Percentiles rank a stretch among this genome's conserved stretches.
phyloP scores from a whole-genome alignment of 2,329 filamentous ascomycete genomes.

The Neonectria neomacrospora region DNA sequence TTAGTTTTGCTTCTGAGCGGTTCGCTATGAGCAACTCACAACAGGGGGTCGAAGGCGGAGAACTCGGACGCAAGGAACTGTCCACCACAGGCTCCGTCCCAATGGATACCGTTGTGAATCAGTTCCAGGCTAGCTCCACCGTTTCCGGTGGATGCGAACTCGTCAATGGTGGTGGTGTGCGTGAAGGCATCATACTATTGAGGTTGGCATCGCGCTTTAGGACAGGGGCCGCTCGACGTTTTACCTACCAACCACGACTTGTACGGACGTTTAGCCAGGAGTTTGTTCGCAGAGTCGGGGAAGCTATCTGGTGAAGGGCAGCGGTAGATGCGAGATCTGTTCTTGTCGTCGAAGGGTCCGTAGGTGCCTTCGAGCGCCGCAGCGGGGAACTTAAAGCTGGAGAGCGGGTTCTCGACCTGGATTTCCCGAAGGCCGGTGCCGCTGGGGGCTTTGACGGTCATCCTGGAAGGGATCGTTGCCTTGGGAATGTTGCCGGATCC shows the following conservation, averaged over 20 bases:
- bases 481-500: constrained; percentile 56
- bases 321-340: constrained; percentile 53
- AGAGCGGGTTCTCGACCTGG: constrained; percentile 63
- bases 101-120: constrained; percentile 57
- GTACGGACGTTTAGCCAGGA: constrained; percentile 49
- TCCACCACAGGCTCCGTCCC: constrained; percentile 53
- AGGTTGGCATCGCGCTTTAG: constrained; percentile 15
- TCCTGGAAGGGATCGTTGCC: constrained; percentile 49
- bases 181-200: constrained; percentile 56
- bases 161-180: constrained; percentile 48
- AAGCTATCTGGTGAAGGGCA: constrained; percentile 54
- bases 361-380: constrained; percentile 52
- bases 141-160: constrained; percentile 50
- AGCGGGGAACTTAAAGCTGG: constrained; percentile 61
- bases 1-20: neutral
- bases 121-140: constrained; percentile 55
- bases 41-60: constrained; percentile 59
- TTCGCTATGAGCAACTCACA: constrained; percentile 47
- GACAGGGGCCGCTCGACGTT: neutral
- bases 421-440: constrained; percentile 45
- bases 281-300: constrained; percentile 51
- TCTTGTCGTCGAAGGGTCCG: constrained; percentile 46
- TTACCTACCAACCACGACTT: constrained; percentile 55
- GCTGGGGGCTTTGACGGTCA: constrained; percentile 55
- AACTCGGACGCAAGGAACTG: constrained; percentile 55